Evolutionary conservation across 2,329 filamentous ascomycete species (phyloP), one percentile per base, ranked within the genome.

Genomic region (Aspergillus ustus): DNA sequence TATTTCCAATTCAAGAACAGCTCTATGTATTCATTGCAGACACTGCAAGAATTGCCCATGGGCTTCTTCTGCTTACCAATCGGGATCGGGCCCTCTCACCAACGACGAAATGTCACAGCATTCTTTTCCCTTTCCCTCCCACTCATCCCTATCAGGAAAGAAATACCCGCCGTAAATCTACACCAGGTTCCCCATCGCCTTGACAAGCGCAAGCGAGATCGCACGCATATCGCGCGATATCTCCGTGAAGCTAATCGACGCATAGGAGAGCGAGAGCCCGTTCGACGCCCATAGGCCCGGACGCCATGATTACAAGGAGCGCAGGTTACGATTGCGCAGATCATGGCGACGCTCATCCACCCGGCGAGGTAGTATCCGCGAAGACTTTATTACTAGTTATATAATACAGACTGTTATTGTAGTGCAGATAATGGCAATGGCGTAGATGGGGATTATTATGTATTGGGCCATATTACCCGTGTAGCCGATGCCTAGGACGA

Each of bases 241-340:
- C 19, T 74, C 70, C 1, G 78, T 78, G 66, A 87, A 85, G 0
- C 82, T 83, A 0, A 82, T 81, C 3, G 82, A 82, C 0, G 82
- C 82, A 60, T 82, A 86, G 0, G 82, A 79, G 19, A 87, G 74
- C 0, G 80, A 77, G 2, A 83, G 76, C 0, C 80, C 83, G 66
- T 87, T 86, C 1, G 81, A 80, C 0, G 81, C 75, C 84, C 83
- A 86, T 0, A 86, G 74, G 0, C 83, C 84, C 1, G 82, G 82
- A 80, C 0, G 83, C 83, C 82, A 86, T 84, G 59, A 87, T 74
- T 2, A 86, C 82, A 0, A 87, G 77, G 1, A 87, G 74, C 68
- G 61, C 80, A 82, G 19, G 77, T 78, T 31, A 78, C 69, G 29
- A 82, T 72, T 29, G 78, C 67, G 62, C 76, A 78, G 2, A 76